phyloP scores from a whole-genome alignment of 1,284 basidiomycete genomes.

The Ceratorhiza oryzae-sativae region DNA sequence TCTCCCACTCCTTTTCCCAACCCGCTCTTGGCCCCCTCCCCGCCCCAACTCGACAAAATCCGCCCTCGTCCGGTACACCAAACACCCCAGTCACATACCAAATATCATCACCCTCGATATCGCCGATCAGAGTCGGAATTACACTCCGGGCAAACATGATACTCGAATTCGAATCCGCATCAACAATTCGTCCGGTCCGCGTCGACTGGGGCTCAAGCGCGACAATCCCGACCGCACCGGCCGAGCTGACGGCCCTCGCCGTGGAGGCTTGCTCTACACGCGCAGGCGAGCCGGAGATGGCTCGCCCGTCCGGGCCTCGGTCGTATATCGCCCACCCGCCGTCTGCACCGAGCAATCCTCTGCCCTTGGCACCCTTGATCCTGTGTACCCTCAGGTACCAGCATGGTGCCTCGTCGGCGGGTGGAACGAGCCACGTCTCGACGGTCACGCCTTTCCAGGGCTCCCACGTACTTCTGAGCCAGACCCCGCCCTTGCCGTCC shows the following conservation, averaged over 20 bases:
- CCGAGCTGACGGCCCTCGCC: slow-evolving; percentile 45
- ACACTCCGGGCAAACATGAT: slow-evolving; percentile 72
- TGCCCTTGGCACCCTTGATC: slow-evolving; percentile 56
- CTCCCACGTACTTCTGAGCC: slow-evolving; percentile 73
- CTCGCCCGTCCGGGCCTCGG: slow-evolving; percentile 67
- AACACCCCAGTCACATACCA: slow-evolving; percentile 78
- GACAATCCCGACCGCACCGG: slow-evolving; percentile 57
- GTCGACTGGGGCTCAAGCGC: slow-evolving; percentile 30
- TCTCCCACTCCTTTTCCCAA: slow-evolving; percentile 64
- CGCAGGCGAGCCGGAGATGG: slow-evolving; percentile 55
- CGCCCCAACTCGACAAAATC: slow-evolving; percentile 50
- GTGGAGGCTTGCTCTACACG: slow-evolving; percentile 47
- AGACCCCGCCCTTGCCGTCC: slow-evolving; percentile 46
- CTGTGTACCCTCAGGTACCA: slow-evolving; percentile 77
- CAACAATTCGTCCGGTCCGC: slow-evolving; percentile 59
- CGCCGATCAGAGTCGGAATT: slow-evolving; percentile 66
- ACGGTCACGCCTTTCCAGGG: slow-evolving; percentile 76
- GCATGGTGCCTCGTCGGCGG: slow-evolving; percentile 60
- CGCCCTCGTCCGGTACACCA: slow-evolving; percentile 46
- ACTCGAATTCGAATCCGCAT: slow-evolving; percentile 77
- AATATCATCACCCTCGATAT: slow-evolving; percentile 56
- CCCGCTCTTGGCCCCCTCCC: slow-evolving; percentile 46
- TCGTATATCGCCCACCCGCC: slow-evolving; percentile 77
- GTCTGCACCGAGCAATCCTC: slow-evolving; percentile 65
- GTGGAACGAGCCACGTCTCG: slow-evolving; percentile 78